A percentile compares a stretch with the other conserved stretches of the same genome.
phyloP scores from a whole-genome alignment of 2,329 filamentous ascomycete species.

The Passalora sequoiae region DNA sequence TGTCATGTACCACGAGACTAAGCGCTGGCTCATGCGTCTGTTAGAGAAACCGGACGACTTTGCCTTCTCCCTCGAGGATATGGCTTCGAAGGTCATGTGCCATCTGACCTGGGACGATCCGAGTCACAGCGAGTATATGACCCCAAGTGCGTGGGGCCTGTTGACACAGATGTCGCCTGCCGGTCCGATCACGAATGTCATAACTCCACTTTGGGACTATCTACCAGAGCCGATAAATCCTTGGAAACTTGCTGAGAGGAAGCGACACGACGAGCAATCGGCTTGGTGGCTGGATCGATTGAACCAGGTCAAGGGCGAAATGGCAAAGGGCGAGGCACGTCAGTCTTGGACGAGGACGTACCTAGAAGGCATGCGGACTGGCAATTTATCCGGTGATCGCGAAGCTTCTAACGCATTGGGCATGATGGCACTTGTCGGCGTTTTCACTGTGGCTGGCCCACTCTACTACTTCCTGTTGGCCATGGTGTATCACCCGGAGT shows the following conservation, averaged over 20 bases:
- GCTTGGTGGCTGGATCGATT: slow-evolving; percentile 51
- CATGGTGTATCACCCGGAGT: slow-evolving; percentile 48
- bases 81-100: slow-evolving; percentile 55
- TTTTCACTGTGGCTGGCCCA: slow-evolving; percentile 34
- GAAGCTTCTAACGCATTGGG: slow-evolving; percentile 34
- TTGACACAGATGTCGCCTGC: slow-evolving; percentile 55
- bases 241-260: slow-evolving; percentile 51
- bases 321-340: slow-evolving; percentile 39
- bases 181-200: slow-evolving; percentile 53
- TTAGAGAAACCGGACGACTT: slow-evolving; percentile 50
- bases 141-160: slow-evolving; percentile 52
- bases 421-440: slow-evolving; percentile 35
- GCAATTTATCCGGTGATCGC: slow-evolving; percentile 33
- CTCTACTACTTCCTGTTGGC: slow-evolving; percentile 30
- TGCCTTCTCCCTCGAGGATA: slow-evolving; percentile 49
- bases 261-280: slow-evolving; percentile 51
- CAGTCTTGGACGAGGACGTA: slow-evolving; percentile 41
- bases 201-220: slow-evolving; percentile 51
- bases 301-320: slow-evolving; percentile 34
- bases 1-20: slow-evolving; percentile 50
- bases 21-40: slow-evolving; percentile 49
- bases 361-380: slow-evolving; percentile 38
- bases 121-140: slow-evolving; percentile 45
- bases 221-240: slow-evolving; percentile 48
- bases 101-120: slow-evolving; percentile 52